Conservation (phyloP, 164 flowering plant genomes). For the Liriodendron chinense region DNA sequence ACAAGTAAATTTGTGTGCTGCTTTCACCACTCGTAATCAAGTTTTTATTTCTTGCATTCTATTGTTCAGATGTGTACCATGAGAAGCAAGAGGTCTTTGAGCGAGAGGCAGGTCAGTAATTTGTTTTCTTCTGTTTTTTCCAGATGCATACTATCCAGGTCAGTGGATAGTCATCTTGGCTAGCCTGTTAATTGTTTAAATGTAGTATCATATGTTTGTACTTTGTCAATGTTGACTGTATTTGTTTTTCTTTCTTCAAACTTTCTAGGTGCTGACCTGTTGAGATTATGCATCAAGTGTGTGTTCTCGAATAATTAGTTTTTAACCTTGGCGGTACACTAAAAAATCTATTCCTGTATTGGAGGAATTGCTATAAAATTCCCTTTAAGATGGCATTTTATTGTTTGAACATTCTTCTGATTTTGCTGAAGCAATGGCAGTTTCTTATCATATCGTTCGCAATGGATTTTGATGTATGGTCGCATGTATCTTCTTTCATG, state of each 20-base stretch:
- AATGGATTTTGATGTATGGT: too few species aligned
- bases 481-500: too few species aligned
- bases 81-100: slow-evolving; percentile 70
- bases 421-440: too few species aligned
- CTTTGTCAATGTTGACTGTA: background rate
- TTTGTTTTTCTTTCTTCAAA: background rate
- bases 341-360: too few species aligned
- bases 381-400: too few species aligned
- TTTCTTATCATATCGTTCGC: too few species aligned
- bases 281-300: background rate
- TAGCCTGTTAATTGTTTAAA: background rate
- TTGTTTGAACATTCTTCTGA: too few species aligned
- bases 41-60: background rate
- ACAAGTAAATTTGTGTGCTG: background rate
- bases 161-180: background rate
- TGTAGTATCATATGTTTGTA: background rate
- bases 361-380: too few species aligned
- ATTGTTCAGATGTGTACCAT: slow-evolving; percentile 75
- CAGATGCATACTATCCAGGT: background rate
- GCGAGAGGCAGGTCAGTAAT: slow-evolving; percentile 80
- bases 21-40: background rate
- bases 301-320: background rate
- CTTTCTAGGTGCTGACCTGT: background rate
- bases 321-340: too few species aligned
- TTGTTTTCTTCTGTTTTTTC: background rate